Evolutionary conservation across 371 early-diverging fungal genomes (phyloP), one percentile per base, ranked within the genome.

Genomic region (Pancytospora epiphaga): DNA sequence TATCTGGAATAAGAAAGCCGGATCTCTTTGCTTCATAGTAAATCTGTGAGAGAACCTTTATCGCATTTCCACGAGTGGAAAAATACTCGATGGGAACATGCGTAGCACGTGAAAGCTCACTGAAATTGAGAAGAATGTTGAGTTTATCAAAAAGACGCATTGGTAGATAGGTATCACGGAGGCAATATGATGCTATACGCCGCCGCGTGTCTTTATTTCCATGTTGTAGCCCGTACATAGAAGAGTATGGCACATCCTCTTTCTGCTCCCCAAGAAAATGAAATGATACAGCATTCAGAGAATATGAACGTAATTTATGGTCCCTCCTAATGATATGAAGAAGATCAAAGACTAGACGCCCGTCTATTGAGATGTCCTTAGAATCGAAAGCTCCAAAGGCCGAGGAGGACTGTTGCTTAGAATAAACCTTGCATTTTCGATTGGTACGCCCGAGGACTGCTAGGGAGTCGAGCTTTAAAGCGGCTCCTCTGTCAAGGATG

Each of bases 21-120:
- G 90, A 84, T 34, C 86, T 85, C 18, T 84, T 77, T 0, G 97
- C 91, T 62, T 90, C 90, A 34, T 94, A 87, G 76, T 87, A 95
- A 15, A 98, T 83, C 82, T 95, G 94, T 12, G 93, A 91, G 0
- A 98, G 84, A 25, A 97, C 96, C 80, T 93, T 93, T 82, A 97
- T 90, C 77, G 94, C 91, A 78, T 93, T 93, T 3, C 98, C 99
- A 66, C 99, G 87, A 3, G 88, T 86, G 37, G 93, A 81, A 58
- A 95, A 84, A 77, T 91, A 95, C 75, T 92, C 93, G 83, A 97
- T 90, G 0, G 96, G 95, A 27, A 82, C 78, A 34, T 94, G 91
- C 0, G 90, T 95, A 0, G 98, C 99, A 79, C 99, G 86, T 3
- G 94, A 92, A 90, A 98, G 94, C 84, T 98, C 99, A 49, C 90